Conservation (phyloP, 176 grass and related monocot species). For the Triticum monococcum region DNA sequence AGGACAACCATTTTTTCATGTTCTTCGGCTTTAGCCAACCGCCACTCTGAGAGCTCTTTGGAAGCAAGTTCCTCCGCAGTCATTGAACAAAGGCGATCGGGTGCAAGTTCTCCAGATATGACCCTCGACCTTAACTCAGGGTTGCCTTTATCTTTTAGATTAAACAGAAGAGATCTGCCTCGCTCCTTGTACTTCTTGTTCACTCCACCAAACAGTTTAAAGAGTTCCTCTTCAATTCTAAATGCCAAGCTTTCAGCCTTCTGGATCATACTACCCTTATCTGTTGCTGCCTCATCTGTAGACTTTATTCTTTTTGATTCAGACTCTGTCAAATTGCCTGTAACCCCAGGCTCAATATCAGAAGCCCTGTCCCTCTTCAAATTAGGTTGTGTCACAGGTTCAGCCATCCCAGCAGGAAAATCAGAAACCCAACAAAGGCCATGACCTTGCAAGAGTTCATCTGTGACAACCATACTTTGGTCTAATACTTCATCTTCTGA, state of each 20-base stretch:
- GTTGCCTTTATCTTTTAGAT: constrained; percentile 91
- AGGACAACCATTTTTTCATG: constrained; percentile 81
- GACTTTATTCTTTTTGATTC: constrained; percentile 62
- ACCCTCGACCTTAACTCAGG: constrained; percentile 83
- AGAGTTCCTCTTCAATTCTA: constrained; percentile 91
- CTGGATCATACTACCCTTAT: constrained; percentile 27
- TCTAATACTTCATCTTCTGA: constrained; percentile 45
- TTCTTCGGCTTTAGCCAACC: constrained; percentile 91
- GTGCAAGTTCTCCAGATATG: constrained; percentile 80
- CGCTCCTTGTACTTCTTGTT: constrained; percentile 99
- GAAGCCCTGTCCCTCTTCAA: constrained; percentile 51
- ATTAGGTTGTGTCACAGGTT: constrained; percentile 27
- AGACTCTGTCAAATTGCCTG: constrained; percentile 22
- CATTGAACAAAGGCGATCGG: constrained; percentile 87
- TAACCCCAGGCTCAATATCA: constrained; percentile 28
- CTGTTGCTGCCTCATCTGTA: constrained; percentile 17
- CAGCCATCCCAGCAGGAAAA: constrained; percentile 35
- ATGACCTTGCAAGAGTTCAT: constrained; percentile 95
- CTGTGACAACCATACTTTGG: constrained; percentile 54
- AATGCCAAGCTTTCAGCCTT: constrained; percentile 68
- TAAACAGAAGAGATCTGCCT: constrained; percentile 92
- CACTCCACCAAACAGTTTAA: constrained; percentile 82
- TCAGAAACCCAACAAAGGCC: constrained; percentile 92
- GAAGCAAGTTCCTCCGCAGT: constrained; percentile 90
- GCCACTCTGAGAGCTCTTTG: constrained; percentile 89